Conservation (phyloP, 768 basidiomycete genomes). For the Phlebiopsis flavidoalba region DNA sequence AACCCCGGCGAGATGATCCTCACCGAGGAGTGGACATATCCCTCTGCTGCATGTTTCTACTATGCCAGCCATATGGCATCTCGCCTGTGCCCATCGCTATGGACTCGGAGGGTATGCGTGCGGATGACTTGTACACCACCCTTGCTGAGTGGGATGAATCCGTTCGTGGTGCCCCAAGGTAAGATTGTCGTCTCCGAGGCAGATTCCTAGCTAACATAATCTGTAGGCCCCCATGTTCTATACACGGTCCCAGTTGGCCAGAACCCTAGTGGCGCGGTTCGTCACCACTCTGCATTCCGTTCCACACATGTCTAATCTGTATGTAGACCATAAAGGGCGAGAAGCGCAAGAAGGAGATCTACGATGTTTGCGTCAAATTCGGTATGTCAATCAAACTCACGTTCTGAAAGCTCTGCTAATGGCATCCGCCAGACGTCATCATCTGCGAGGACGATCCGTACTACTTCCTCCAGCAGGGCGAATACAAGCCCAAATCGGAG, state of each 20-base stretch:
- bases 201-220: background rate
- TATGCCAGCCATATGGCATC: constrained; percentile 35
- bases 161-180: constrained; percentile 53
- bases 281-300: constrained; percentile 16
- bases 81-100: constrained; percentile 53
- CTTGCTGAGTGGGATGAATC: constrained; percentile 64
- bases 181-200: constrained; percentile 6
- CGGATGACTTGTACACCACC: constrained; percentile 50
- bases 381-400: constrained; percentile 34
- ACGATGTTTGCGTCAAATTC: constrained; percentile 78
- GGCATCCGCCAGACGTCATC: constrained; percentile 46
- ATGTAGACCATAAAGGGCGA: constrained; percentile 53
- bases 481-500: constrained; percentile 42
- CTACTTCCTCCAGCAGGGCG: constrained; percentile 63
- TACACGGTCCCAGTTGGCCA: constrained; percentile 81
- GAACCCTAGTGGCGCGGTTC: constrained; percentile 73
- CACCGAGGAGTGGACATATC: constrained; percentile 73
- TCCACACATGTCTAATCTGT: background rate
- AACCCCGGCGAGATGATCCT: constrained; percentile 61
- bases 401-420: background rate
- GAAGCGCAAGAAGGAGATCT: constrained; percentile 70
- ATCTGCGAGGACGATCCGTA: constrained; percentile 87
- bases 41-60: constrained; percentile 44
- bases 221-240: constrained; percentile 59
- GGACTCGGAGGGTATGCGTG: constrained; percentile 70